Evolutionary conservation across 225 moss, liverwort and hornwort species (phyloP), one percentile per base, ranked within the genome.

Genomic region (Straminergon stramineum): DNA sequence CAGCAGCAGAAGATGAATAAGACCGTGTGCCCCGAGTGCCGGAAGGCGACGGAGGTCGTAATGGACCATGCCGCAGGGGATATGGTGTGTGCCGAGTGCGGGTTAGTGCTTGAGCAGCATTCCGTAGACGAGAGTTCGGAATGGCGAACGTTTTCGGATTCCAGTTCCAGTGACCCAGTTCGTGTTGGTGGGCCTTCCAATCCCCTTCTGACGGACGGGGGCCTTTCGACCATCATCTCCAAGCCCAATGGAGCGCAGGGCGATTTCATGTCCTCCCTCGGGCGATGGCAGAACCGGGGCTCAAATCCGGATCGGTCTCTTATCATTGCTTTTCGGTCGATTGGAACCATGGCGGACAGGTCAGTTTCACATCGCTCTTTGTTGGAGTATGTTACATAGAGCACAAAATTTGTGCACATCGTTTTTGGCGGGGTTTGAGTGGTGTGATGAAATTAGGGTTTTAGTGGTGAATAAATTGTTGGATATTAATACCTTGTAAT

Each of bases 321-420:
- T 62, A 98, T 98, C 67, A 96, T 97, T 88, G 98, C 98, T 32
- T 98, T 98, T 84, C 94, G 97, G 68, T 97, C 96, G 58, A 98
- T 98, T 91, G 97, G 95, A 58, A 97, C 94, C 75, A 98, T 98
- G 96, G 98, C 98, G 79, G 98, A 98, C 90, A 96, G 98, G 98
- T 98, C 63, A 88, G 88, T 82, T 70, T 68, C 87, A 43, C 28
- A 66, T 35, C 45, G 17, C 57, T 41, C 48, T n/a, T 65, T 67
- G 16, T 27, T 27, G 74, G 48, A 74, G 18, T 23, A 68, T 52
- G 15, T 69, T 52, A 27, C 15, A 18, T 28, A 56, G 68, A 83
- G 83, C 55, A 10, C 20, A 70, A 45, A 45, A 17, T 43, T 55
- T 77, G 24, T 41, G 23, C 41, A 26, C 26, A 52, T 75, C 37